Evolutionary conservation across 768 basidiomycete genomes (phyloP).

Genomic region (Kwoniella europaea): DNA sequence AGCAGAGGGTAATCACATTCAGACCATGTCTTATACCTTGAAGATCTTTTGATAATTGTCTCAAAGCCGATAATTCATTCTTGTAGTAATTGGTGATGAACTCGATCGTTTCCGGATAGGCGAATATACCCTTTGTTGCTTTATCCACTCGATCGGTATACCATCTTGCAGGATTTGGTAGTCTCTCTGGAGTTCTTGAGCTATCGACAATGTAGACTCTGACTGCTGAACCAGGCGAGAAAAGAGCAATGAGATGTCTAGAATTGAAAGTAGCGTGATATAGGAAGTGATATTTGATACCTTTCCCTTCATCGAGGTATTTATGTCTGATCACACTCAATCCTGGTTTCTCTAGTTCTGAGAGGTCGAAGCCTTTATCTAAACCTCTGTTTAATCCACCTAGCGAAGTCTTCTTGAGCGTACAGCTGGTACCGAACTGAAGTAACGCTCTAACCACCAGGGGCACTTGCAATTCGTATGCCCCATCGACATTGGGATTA

Average conservation of each 20-base stretch:
- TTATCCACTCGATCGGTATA: conserved; percentile 71
- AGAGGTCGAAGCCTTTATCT: conserved; percentile 78
- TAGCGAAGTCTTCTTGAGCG: conserved; percentile 65
- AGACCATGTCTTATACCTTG: conserved; percentile 68
- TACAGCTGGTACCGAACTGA: conserved; percentile 81
- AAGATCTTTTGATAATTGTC: conserved; percentile 85
- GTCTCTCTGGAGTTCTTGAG: conserved; percentile 80
- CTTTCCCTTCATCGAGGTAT: conserved; percentile 75
- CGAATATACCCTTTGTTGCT: conserved; percentile 61
- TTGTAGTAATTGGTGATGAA: conserved; percentile 72
- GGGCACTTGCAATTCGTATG: conserved; percentile 91
- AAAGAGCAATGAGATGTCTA: conserved; percentile 86
- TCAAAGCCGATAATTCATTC: conserved; percentile 77
- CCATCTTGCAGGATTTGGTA: conserved; percentile 74
- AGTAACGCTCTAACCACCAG: conserved; percentile 79
- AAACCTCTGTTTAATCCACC: conserved; percentile 82
- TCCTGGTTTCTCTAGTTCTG: conserved; percentile 72
- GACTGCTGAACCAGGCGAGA: conserved; percentile 72
- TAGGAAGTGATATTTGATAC: conserved; percentile 79
- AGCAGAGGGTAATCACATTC: conserved; percentile 78
- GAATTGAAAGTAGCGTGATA: conserved; percentile 79
- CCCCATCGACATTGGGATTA: conserved; percentile 91
- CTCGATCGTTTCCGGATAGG: conserved; percentile 66
- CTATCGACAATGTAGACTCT: conserved; percentile 89
- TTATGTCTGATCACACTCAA: conserved; percentile 66